Evolutionary conservation across 139 green algal species (phyloP).

Genomic region (Pseudopediastrum boryanum): DNA sequence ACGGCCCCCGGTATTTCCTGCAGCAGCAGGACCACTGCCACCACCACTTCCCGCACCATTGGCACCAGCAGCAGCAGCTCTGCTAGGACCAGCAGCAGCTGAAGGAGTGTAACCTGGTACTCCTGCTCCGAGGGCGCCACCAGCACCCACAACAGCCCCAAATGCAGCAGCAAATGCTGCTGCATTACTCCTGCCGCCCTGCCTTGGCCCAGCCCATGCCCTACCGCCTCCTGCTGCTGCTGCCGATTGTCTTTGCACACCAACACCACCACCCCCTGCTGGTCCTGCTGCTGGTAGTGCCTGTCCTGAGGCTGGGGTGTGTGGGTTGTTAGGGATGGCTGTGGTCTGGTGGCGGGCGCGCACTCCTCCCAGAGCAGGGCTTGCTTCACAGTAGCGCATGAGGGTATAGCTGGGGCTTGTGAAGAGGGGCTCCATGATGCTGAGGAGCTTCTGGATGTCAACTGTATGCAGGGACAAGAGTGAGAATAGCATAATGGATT

Average conservation of each 20-base stretch:
- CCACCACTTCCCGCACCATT: neutral
- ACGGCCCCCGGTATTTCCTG: neutral
- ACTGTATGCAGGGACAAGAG: no score
- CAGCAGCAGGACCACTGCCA: neutral
- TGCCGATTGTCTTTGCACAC: no score
- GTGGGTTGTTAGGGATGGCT: conserved; percentile 3
- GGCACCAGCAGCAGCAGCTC: neutral
- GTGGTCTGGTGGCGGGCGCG: conserved; percentile 29
- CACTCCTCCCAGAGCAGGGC: conserved; percentile 42
- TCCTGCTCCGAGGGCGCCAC: neutral
- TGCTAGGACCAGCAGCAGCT: neutral
- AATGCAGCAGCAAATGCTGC: neutral
- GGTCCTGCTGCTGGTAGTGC: no score
- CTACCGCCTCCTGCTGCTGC: no score
- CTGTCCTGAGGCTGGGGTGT: no score
- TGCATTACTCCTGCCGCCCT: neutral
- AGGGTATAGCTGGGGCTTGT: conserved; percentile 56
- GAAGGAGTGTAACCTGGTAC: neutral
- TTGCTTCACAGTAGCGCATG: conserved; percentile 57
- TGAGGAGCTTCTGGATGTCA: conserved; percentile 51
- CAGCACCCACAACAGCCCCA: neutral
- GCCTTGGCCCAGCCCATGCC: no score
- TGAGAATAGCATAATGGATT: no score
- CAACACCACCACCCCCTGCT: no score
- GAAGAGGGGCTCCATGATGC: conserved; percentile 61